Base-by-base conservation (phyloP, 495 filamentous ascomycete species). In the Corynascus novoguineensis region DNA sequence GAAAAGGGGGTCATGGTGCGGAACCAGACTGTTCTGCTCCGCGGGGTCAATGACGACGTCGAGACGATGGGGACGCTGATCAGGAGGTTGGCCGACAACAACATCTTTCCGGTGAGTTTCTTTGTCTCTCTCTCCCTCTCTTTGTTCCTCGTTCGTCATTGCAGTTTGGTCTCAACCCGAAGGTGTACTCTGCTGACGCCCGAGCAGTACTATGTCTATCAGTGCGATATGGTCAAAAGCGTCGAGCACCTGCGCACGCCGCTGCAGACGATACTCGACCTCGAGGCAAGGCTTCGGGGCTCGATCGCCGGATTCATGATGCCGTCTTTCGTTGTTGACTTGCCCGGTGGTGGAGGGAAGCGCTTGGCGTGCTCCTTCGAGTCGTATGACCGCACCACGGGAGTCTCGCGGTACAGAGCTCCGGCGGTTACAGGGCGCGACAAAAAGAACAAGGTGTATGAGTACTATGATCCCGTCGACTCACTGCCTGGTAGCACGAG, bases 191-290 rank as follows among this genome's bases (percentile, higher is more conserved):
- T 37, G 24, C 61, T 65, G 58, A 61, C 54, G 12, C 6, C 9
- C 6, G 41, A 40, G 31, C 59, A 79, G 76, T 82, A 82, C 61
- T 83, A 83, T 63, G 73, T 83, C 44, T 83, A 83, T 64, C 79
- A 81, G 60, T 76, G 78, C 50, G 82, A 84, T 66, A 77, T 84
- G 72, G 79, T 83, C 22, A 64, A 68, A 15, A 75, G 71, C 28
- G 65, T 80, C 14, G 82, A 85, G 68, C 81, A 85, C 57, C 68
- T 84, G n/a, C 78, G 82, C 42, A 84, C 81, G 19, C 80, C 80
- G 22, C 71, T 85, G 17, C 71, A 71, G 37, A 81, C 78, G 2
- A 82, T 81, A 37, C 72, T 83, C 19, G 72, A 78, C 24, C 66
- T 84, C 5, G 81, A 84, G 60, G 62, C 72, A 25, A 60, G 75